A percentile compares a stretch with the other conserved stretches of the same genome.
phyloP scores from a whole-genome alignment of 108 stramenopile species.

The Cyclotella kingstonii region DNA sequence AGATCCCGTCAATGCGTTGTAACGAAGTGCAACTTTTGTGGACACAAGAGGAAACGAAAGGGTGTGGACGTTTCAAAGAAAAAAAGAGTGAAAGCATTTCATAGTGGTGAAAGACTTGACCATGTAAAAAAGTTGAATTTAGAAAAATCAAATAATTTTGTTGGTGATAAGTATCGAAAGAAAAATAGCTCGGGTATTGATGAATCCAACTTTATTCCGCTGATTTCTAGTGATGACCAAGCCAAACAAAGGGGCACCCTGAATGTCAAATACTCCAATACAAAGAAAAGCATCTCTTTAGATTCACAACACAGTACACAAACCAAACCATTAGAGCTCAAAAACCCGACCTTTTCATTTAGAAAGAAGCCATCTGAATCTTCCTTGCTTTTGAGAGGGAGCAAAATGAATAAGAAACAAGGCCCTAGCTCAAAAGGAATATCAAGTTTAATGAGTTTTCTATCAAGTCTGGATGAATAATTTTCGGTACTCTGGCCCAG shows the following conservation, averaged over 20 bases:
- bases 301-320: constrained; percentile 3
- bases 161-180: not conserved
- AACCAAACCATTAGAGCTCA: not conserved
- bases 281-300: not conserved
- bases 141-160: not conserved
- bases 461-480: too few relatives aligned
- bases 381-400: not conserved
- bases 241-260: too few relatives aligned
- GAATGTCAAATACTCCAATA: too few relatives aligned
- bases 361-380: not conserved
- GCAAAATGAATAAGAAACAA: not conserved
- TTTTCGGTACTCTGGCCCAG: too few relatives aligned
- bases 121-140: not conserved
- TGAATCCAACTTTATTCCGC: constrained; percentile 29
- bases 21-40: constrained; percentile 24
- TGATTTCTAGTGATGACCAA: constrained; percentile 1
- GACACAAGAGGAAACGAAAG: constrained; percentile 28
- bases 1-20: constrained; percentile 30
- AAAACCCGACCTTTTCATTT: not conserved
- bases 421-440: not conserved
- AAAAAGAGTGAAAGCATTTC: too few relatives aligned
- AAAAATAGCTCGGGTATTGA: not conserved
- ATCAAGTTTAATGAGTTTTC: constrained; percentile 1
- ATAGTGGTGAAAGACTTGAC: not conserved
- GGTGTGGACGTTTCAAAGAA: constrained; percentile 19